Evolutionary conservation across 208 protist species (phyloP), one percentile per base, ranked within the genome.

Genomic region (Acanthamoeba lugdunensis): DNA sequence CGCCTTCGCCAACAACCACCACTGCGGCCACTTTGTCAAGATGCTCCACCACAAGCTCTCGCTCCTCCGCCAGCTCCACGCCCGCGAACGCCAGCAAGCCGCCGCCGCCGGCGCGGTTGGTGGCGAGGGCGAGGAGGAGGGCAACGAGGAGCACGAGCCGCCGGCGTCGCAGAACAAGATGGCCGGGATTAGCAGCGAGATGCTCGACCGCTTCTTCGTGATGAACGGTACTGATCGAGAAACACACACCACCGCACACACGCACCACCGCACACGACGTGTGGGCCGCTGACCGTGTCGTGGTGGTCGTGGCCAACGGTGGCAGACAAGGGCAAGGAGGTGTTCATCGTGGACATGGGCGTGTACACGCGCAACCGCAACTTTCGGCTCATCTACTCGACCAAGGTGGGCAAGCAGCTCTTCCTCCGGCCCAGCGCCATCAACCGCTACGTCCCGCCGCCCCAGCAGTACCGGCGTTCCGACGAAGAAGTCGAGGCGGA

Each of bases 361-460:
- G 81, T 88, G 5, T 88, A 88, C 81, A 67, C 81, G 25, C 81
- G 81, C 50, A 88, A 88, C 81, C 45, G 81, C 50, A 88, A 88
- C 81, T 88, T 88, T n/a, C 14, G 81, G 56, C 48, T 88, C n/a
- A 65, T 65, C 81, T 88, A 88, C 56, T 88, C 81, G 21, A 67
- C 81, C 48, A 88, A 88, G 56, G 30, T 65, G 28, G 81, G 81
- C 52, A 88, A 88, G 28, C 48, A 41, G 14, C 81, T 58, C 21
- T 65, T 81, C 37, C 73, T 81, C 16, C 73, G 73, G 37, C 73
- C 73, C 30, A 81, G 73, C 73, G 28, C 7, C 73, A 81, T 81
- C 73, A 81, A 81, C 45, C 33, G 33, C 30, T 81, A 52, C 73
- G 30, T 14, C 13, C 73, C 73, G 45, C 73, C 73, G 37, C 16